Conservation (phyloP, 441 rosid species). For the Arabidopsis hybrid region DNA sequence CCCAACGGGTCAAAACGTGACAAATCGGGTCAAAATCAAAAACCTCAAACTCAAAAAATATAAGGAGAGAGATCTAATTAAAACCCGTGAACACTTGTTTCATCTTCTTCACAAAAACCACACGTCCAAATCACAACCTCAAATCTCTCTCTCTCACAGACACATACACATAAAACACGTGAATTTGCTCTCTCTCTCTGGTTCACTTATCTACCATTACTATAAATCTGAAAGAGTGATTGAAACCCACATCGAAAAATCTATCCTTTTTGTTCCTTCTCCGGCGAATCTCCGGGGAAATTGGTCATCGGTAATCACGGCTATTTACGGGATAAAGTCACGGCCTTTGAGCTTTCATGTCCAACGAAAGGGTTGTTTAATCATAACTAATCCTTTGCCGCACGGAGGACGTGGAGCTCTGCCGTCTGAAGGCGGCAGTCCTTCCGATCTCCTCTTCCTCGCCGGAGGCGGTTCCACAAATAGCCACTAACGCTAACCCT, state of each 20-base stretch:
- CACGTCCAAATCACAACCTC: slow-evolving; percentile 19
- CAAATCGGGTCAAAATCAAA: not conserved
- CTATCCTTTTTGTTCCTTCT: not conserved
- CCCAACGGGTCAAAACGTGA: slow-evolving; percentile 4
- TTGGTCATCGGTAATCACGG: slow-evolving; percentile 11
- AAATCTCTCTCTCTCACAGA: not conserved
- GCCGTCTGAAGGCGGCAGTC: slow-evolving; percentile 99
- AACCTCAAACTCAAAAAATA: not conserved
- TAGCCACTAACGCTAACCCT: not conserved
- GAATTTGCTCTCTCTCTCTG: not conserved
- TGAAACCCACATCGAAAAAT: slow-evolving; percentile 23
- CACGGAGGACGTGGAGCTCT: slow-evolving; percentile 99
- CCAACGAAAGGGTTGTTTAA: slow-evolving; percentile 91
- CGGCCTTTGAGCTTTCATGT: slow-evolving; percentile 53
- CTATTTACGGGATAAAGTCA: slow-evolving; percentile 22
- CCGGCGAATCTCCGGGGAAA: slow-evolving; percentile 9
- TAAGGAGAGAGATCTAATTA: not conserved
- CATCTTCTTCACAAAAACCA: slow-evolving; percentile 16
- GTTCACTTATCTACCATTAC: slow-evolving; percentile 17
- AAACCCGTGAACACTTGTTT: slow-evolving; percentile 19
- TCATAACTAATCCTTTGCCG: slow-evolving; percentile 90
- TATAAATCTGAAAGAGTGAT: not conserved
- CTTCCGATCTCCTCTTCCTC: slow-evolving; percentile 98
- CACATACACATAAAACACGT: not conserved
- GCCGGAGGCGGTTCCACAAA: slow-evolving; percentile 87